These are phyloP conservation scores for Panaeolus cyanescens DNA, from an alignment of 768 basidiomycete genomes.

Conservation along the genomic window DNA sequence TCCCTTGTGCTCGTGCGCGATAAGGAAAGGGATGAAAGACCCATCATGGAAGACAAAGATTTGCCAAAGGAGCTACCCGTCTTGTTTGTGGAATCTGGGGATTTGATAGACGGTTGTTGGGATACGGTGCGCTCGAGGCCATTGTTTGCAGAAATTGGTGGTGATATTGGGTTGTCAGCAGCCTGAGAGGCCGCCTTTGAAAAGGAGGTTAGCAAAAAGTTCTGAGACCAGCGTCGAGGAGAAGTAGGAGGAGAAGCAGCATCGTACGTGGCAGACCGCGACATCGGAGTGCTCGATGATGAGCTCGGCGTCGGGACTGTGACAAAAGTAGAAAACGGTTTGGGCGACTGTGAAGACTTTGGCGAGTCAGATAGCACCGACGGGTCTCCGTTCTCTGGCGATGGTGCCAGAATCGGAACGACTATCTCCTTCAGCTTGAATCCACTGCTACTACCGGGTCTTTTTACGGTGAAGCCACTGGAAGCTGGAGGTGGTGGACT, in stretches of 20 bases:
- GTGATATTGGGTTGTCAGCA: conserved; percentile 47
- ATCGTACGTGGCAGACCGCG: conserved; percentile 21
- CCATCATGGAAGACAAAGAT: conserved; percentile 73
- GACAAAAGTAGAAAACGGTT: conserved; percentile 13
- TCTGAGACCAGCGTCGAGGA: conserved; percentile 35
- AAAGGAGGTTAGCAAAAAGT: conserved; percentile 31
- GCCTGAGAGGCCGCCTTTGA: conserved; percentile 34
- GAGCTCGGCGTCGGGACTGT: conserved; percentile 13
- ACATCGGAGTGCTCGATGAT: conserved; percentile 10
- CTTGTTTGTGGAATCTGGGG: conserved; percentile 34
- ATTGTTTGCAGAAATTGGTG: conserved; percentile 46
- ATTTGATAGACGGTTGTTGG: conserved; percentile 27
- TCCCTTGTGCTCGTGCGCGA: conserved; percentile 51
- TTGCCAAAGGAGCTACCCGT: conserved; percentile 58
- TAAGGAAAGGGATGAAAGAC: conserved; percentile 65
- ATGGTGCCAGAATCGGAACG: conserved; percentile 22
- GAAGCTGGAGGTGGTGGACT: conserved; percentile 2
- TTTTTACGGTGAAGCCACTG: conserved; percentile 8
- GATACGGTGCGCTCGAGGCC: conserved; percentile 51
- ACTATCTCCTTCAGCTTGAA: conserved; percentile 16
- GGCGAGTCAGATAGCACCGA: conserved; percentile 9
- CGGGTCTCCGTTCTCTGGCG: conserved; percentile 30
- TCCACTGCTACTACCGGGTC: conserved; percentile 9
- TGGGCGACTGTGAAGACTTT: conserved; percentile 9
- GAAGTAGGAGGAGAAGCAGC: conserved; percentile 29